Percentiles rank a stretch among this genome's conserved stretches.
phyloP scores from a whole-genome alignment of 2,329 filamentous ascomycete species.

The Ceratocystis ficicola region DNA sequence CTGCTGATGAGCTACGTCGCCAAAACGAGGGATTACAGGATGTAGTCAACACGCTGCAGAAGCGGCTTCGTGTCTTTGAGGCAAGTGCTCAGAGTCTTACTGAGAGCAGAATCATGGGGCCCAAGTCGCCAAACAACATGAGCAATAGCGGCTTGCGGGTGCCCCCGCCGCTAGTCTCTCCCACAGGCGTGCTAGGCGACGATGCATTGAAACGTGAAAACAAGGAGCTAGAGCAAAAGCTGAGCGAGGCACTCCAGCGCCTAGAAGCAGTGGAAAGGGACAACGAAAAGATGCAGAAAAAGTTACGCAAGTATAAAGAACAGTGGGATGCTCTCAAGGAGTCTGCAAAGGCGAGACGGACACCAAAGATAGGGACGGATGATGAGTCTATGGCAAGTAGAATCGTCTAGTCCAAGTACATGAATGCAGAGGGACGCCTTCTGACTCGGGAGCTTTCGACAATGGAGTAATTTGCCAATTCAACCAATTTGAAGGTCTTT shows the following conservation, averaged over 20 bases:
- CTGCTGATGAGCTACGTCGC: conserved; percentile 64
- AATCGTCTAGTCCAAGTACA: conserved; percentile 1
- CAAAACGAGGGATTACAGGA: conserved; percentile 81
- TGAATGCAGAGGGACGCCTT: background rate
- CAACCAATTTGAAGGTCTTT: background rate
- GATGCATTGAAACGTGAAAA: conserved; percentile 38
- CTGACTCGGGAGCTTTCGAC: background rate
- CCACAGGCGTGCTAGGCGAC: conserved; percentile 25
- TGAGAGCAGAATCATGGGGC: conserved; percentile 60
- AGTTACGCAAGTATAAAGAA: conserved; percentile 46
- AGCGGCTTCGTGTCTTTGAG: conserved; percentile 85
- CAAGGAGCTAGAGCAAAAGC: conserved; percentile 55
- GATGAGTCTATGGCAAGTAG: conserved; percentile 17
- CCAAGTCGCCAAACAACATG: conserved; percentile 39
- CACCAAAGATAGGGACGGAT: conserved; percentile 13
- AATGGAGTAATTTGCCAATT: background rate
- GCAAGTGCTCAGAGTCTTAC: conserved; percentile 80
- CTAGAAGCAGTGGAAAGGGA: conserved; percentile 55
- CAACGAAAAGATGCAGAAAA: conserved; percentile 43
- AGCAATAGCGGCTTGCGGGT: conserved; percentile 22
- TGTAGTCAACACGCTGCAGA: conserved; percentile 73
- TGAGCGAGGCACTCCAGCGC: conserved; percentile 45
- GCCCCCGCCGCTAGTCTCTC: conserved; percentile 7
- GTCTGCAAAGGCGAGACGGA: conserved; percentile 44
- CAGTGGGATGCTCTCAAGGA: conserved; percentile 52